Evolutionary conservation across 2,329 filamentous ascomycete genomes (phyloP), one percentile per base, ranked within the genome.

Genomic region (Ceratocystis alfenasii): DNA sequence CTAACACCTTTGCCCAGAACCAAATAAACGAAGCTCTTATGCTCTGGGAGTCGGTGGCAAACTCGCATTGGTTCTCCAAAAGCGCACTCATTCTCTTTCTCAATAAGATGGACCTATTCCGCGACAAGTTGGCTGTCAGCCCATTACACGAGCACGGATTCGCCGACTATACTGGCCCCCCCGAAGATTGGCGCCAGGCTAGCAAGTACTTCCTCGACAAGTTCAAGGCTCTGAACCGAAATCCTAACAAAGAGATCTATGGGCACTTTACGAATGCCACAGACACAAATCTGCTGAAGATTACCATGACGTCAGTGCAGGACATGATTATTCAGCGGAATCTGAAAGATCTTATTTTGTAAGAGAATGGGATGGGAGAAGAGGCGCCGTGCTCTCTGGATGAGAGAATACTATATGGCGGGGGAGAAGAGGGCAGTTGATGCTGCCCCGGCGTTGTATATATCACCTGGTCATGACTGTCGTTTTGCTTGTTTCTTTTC

Each of bases 21-120:
- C 89, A 92, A 88, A 93, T 92, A 88, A 89, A 91, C 75, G 89
- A 93, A 76, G 88, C 89, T 2, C 79, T 93, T 71, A 92, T 92
- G 87, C 80, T 93, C 20, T 93, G 90, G 80, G 89, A 92, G 74
- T 91, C 88, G 1, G 87, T 93, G 69, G 88, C 88, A 72, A 92
- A 92, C 74, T 90, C 88, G 3, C 88, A 90, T 73, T 93, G 89
- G 89, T 93, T 93, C 76, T 85, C 86, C 71, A 87, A 87, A 70
- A 90, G 89, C 50, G 85, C 88, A 1, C 86, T 92, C 68, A 92
- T 93, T 70, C 82, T 93, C 63, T 93, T 93, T 77, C 80, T 93
- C 68, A 93, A 92, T 80, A 93, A 93, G 78, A 91, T 92, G 78
- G 89, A 93, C 75, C 79, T 92, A 12, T 93, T 93, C 80, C 87